Conservation (phyloP, 345 rosid genomes). For the Citrus trifoliata region DNA sequence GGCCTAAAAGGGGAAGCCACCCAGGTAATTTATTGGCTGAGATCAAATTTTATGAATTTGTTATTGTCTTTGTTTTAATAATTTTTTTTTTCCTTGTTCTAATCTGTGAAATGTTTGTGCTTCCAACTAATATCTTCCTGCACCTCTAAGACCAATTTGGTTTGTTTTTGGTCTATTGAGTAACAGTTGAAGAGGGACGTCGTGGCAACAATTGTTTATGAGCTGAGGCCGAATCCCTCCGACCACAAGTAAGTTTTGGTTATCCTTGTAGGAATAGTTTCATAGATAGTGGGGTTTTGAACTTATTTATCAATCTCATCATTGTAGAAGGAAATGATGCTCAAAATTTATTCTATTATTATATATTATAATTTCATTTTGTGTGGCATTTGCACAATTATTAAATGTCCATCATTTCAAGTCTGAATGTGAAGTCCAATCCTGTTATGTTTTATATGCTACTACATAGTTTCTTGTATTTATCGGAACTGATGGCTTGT, state of each 20-base stretch:
- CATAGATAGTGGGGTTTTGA: background rate
- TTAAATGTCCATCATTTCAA: background rate
- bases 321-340: background rate
- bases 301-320: background rate
- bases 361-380: background rate
- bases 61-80: background rate
- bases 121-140: conserved; percentile 10
- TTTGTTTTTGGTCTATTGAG: conserved; percentile 8
- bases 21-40: conserved; percentile 46
- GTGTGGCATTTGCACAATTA: background rate
- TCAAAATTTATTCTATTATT: background rate
- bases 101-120: background rate
- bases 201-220: conserved; percentile 87
- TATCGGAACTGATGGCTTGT: conserved; percentile 9
- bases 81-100: background rate
- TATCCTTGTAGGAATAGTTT: background rate
- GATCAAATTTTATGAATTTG: conserved; percentile 10
- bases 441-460: background rate
- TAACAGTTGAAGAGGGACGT: conserved; percentile 89
- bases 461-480: background rate
- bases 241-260: conserved; percentile 86
- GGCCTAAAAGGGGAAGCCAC: conserved; percentile 99
- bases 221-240: conserved; percentile 91
- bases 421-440: background rate
- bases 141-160: background rate